A percentile compares a stretch with the other conserved stretches of the same genome.
phyloP scores from a whole-genome alignment of 768 basidiomycete genomes.

The Tylopilus balloui region DNA sequence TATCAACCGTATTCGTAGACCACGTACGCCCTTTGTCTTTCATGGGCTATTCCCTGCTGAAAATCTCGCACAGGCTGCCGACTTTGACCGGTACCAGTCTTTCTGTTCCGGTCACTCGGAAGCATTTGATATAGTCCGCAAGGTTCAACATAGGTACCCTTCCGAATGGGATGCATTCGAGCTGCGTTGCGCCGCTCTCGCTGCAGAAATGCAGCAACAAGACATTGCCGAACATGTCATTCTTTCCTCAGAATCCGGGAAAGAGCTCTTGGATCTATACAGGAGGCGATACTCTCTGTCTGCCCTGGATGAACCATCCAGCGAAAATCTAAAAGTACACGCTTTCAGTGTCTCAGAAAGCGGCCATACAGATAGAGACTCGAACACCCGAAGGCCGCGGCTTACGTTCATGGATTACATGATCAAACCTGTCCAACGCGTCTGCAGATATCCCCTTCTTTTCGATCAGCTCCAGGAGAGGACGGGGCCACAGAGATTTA shows the following conservation, averaged over 20 bases:
- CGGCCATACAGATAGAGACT: constrained; percentile 30
- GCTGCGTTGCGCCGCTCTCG: constrained; percentile 60
- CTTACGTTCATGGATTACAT: constrained; percentile 80
- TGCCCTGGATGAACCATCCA: constrained; percentile 44
- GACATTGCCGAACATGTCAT: constrained; percentile 5
- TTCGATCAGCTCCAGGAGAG: constrained; percentile 59
- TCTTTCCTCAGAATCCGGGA: constrained; percentile 6
- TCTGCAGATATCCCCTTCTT: constrained; percentile 92
- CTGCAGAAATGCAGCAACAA: constrained; percentile 34
- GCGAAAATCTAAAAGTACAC: constrained; percentile 31
- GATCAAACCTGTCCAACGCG: constrained; percentile 95
- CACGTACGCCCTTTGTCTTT: constrained; percentile 38
- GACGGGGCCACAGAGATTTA: neutral
- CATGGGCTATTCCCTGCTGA: constrained; percentile 1
- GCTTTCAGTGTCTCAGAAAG: constrained; percentile 27
- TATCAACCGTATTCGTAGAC: constrained; percentile 54
- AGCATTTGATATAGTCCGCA: constrained; percentile 70
- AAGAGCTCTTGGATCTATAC: constrained; percentile 28
- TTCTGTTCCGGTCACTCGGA: constrained; percentile 88
- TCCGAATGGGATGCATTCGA: constrained; percentile 85
- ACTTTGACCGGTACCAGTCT: constrained; percentile 74
- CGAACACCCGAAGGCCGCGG: constrained; percentile 32
- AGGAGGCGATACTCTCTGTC: constrained; percentile 46
- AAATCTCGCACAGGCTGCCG: constrained; percentile 49
- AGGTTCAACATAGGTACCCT: constrained; percentile 56